phyloP scores from a whole-genome alignment of 495 filamentous ascomycete species.

The Penicillium robsamsonii region DNA sequence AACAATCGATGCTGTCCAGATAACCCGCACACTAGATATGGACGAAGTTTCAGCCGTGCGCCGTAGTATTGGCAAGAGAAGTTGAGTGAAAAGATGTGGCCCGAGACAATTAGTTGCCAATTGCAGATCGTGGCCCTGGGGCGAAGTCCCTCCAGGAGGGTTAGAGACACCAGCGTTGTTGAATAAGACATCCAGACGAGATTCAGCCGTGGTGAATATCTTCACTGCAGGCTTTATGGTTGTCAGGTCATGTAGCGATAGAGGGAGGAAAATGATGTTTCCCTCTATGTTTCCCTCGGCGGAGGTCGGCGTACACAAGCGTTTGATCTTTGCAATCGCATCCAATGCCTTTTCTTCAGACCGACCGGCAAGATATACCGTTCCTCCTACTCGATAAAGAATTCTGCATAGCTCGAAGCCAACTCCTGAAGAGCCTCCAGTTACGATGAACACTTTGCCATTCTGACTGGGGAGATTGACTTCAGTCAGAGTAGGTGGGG shows the following conservation, averaged over 20 bases:
- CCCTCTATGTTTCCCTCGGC: conserved; percentile 35
- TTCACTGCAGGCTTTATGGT: conserved; percentile 49
- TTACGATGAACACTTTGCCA: conserved; percentile 44
- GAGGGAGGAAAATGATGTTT: conserved; percentile 39
- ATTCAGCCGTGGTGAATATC: conserved; percentile 38
- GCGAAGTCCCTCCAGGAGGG: conserved; percentile 27
- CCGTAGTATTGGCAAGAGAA: conserved; percentile 25
- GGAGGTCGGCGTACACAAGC: neutral
- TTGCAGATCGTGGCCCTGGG: conserved; percentile 40
- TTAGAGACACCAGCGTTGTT: conserved; percentile 55
- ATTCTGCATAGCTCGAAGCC: conserved; percentile 42
- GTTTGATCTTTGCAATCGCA: conserved; percentile 37
- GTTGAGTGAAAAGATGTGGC: conserved; percentile 32
- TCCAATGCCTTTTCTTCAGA: conserved; percentile 33
- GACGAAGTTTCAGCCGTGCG: neutral
- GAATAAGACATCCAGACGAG: conserved; percentile 50
- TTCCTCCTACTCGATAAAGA: conserved; percentile 39
- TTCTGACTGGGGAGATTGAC: conserved; percentile 29
- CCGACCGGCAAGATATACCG: conserved; percentile 47
- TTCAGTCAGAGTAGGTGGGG: conserved; percentile 30
- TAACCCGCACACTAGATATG: conserved; percentile 9
- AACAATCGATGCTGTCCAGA: conserved; percentile 12
- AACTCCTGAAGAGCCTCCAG: conserved; percentile 42
- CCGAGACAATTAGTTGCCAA: conserved; percentile 42
- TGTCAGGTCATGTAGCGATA: conserved; percentile 49